phyloP scores from a whole-genome alignment of 228 moss, liverwort and hornwort genomes.

The Sphagnum magellanicum region DNA sequence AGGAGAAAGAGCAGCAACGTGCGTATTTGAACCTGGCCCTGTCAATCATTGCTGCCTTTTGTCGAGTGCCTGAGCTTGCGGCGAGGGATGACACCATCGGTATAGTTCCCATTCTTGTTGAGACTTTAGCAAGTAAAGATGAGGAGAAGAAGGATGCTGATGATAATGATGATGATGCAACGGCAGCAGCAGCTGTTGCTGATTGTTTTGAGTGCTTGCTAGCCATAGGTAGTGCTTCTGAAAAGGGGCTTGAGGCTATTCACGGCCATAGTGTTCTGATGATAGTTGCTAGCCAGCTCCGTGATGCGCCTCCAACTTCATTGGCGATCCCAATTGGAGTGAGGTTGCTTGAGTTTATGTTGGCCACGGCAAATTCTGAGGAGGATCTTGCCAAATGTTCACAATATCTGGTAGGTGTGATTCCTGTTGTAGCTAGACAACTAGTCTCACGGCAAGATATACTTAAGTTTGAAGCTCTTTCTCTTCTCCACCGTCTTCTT shows the following conservation, averaged over 20 bases:
- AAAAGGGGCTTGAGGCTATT: conserved; percentile 51
- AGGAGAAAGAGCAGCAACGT: conserved; percentile 47
- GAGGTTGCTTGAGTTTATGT: conserved; percentile 59
- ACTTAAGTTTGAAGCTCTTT: conserved; percentile 87
- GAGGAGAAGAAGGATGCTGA: background rate
- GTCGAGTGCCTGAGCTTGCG: conserved; percentile 84
- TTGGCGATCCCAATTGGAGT: conserved; percentile 70
- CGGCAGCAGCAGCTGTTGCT: conserved; percentile 23
- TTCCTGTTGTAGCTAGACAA: conserved; percentile 68
- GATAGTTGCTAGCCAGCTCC: conserved; percentile 44
- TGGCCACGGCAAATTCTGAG: conserved; percentile 38
- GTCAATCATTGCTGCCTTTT: conserved; percentile 78
- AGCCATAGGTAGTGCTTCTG: conserved; percentile 68
- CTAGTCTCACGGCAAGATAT: conserved; percentile 63
- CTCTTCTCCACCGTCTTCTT: conserved; percentile 75
- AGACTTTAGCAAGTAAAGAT: conserved; percentile 86
- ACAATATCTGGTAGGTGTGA: conserved; percentile 50
- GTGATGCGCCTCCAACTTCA: conserved; percentile 53
- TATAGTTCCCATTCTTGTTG: conserved; percentile 75
- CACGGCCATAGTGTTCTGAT: conserved; percentile 31
- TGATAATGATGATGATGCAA: background rate
- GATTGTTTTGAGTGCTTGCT: conserved; percentile 90
- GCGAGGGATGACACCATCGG: conserved; percentile 74
- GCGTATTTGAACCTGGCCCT: conserved; percentile 80
- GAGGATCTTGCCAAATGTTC: conserved; percentile 55